phyloP scores from a whole-genome alignment of 1,284 basidiomycete species.

The Paramarasmius palmivorus region DNA sequence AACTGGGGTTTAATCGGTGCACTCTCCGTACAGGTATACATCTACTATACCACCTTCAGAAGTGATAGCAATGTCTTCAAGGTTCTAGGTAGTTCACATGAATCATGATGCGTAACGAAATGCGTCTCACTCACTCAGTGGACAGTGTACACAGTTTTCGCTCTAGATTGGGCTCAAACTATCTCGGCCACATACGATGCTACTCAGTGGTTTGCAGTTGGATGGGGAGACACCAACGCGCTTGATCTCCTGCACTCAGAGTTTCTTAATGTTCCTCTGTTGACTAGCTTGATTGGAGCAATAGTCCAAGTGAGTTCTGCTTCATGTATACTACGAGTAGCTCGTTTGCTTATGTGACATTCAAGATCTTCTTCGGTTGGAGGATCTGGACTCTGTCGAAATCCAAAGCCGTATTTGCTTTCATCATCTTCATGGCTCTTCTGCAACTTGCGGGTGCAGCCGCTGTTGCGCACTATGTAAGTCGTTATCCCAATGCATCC shows the following conservation, averaged over 20 bases:
- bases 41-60: slow-evolving; percentile 18
- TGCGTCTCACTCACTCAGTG: not conserved
- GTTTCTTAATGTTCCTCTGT: slow-evolving; percentile 19
- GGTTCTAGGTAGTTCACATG: slow-evolving; percentile 10
- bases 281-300: slow-evolving; percentile 19
- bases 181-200: slow-evolving; percentile 20
- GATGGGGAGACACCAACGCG: slow-evolving; percentile 16
- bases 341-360: not conserved
- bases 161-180: slow-evolving; percentile 21
- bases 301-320: slow-evolving; percentile 17
- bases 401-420: slow-evolving; percentile 7
- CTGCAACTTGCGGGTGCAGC: slow-evolving; percentile 16
- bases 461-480: slow-evolving; percentile 15
- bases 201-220: slow-evolving; percentile 22
- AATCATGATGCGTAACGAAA: not conserved
- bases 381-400: slow-evolving; percentile 18
- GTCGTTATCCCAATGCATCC: slow-evolving; percentile 2
- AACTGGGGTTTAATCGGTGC: slow-evolving; percentile 20
- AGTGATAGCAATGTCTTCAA: slow-evolving; percentile 15
- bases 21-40: slow-evolving; percentile 19
- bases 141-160: slow-evolving; percentile 20
- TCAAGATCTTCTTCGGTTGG: slow-evolving; percentile 21
- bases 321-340: too few species aligned
- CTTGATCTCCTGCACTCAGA: slow-evolving; percentile 14
- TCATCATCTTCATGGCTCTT: slow-evolving; percentile 12